A percentile compares a stretch with the other conserved stretches of the same genome.
Evolutionary conservation across 495 filamentous ascomycete species (phyloP).

Genomic region (Tuber indicum): DNA sequence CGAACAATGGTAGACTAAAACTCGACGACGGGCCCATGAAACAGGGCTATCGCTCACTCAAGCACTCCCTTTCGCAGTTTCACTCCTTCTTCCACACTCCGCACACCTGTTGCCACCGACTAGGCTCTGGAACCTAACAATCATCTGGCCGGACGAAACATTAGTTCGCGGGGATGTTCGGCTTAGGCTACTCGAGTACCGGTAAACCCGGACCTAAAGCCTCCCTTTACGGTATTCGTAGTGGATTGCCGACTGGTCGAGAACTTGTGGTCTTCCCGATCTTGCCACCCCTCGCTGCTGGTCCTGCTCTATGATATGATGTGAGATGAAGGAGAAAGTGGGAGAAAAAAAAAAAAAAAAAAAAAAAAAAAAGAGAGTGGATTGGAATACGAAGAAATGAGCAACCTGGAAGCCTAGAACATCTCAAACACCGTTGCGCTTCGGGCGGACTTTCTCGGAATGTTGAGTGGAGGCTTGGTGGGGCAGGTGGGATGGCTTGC

Average conservation of each 20-base stretch:
- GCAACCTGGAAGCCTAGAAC: conserved; percentile 1
- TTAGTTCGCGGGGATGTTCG: background rate
- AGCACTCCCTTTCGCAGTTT: background rate
- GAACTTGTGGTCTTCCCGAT: background rate
- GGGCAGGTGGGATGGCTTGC: background rate
- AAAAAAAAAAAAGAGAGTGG: background rate
- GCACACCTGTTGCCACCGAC: background rate
- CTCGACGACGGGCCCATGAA: background rate
- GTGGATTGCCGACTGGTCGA: background rate
- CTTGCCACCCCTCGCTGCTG: background rate
- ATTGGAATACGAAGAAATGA: background rate
- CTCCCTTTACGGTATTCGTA: background rate
- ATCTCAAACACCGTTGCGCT: background rate
- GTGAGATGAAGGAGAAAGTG: background rate
- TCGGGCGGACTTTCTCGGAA: background rate
- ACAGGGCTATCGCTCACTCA: background rate
- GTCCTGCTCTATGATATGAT: background rate
- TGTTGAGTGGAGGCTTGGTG: background rate
- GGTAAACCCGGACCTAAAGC: background rate
- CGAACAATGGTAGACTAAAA: background rate
- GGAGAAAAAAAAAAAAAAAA: background rate
- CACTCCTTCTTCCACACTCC: background rate
- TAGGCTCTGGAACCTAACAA: background rate
- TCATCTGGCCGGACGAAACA: background rate
- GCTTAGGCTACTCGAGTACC: background rate